A percentile compares a stretch with the other conserved stretches of the same genome.
phyloP scores from a whole-genome alignment of 768 basidiomycete genomes.

The Boletus speciosus region DNA sequence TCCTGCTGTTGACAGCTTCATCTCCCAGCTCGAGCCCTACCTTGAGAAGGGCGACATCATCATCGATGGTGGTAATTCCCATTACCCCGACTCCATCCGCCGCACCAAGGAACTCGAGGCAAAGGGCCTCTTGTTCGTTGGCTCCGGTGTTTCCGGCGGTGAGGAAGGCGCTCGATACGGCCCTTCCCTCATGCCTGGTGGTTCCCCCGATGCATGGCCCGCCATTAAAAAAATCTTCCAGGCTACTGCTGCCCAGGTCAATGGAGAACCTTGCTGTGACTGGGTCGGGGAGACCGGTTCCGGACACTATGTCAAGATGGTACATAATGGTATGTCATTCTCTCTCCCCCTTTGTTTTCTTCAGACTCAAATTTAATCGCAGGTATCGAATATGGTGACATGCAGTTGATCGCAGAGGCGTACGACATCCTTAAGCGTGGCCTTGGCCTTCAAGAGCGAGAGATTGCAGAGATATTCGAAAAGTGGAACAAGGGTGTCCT shows the following conservation, averaged over 20 bases:
- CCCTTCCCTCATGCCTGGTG: slow-evolving; percentile 99
- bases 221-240: slow-evolving; percentile 99
- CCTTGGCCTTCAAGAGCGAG: slow-evolving; percentile 77
- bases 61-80: slow-evolving; percentile 99
- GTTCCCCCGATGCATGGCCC: slow-evolving; percentile 91
- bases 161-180: slow-evolving; percentile 98
- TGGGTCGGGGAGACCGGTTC: slow-evolving; percentile 97
- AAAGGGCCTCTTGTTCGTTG: slow-evolving; percentile 95
- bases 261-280: slow-evolving; percentile 97
- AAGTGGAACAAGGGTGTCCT: slow-evolving; percentile 99
- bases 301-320: slow-evolving; percentile 99
- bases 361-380: slow-evolving; percentile 6
- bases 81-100: slow-evolving; percentile 97
- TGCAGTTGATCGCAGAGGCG: slow-evolving; percentile 98
- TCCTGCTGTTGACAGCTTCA: slow-evolving; percentile 93
- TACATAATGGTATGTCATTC: slow-evolving; percentile 75
- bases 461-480: slow-evolving; percentile 92
- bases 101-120: slow-evolving; percentile 88
- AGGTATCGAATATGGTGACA: slow-evolving; percentile 99
- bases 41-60: slow-evolving; percentile 97
- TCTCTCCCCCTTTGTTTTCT: not conserved
- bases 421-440: slow-evolving; percentile 99
- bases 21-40: slow-evolving; percentile 79
- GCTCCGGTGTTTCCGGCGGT: slow-evolving; percentile 98
- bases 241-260: slow-evolving; percentile 90